Conservation (phyloP, 768 basidiomycete species). For the Pulveroboletus ravenelii region DNA sequence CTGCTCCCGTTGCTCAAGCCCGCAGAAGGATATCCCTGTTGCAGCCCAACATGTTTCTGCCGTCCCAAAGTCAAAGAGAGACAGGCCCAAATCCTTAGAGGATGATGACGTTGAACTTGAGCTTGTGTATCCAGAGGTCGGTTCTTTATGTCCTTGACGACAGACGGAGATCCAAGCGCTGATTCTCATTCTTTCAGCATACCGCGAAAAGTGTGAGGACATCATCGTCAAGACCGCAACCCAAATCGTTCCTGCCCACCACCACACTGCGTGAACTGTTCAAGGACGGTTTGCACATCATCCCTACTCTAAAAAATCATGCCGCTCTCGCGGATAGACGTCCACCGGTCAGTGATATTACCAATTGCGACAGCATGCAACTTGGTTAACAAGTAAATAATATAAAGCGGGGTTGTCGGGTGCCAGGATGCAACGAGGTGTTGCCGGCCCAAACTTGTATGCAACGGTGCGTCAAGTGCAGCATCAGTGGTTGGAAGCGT, state of each 20-base stretch:
- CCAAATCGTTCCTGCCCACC: background rate
- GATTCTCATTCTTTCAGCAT: slow-evolving; percentile 8
- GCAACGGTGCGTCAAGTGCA: slow-evolving; percentile 19
- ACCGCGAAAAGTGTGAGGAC: background rate
- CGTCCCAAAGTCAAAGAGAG: background rate
- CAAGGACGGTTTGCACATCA: background rate
- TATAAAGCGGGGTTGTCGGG: slow-evolving; percentile 16
- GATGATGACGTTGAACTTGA: slow-evolving; percentile 9
- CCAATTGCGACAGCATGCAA: background rate
- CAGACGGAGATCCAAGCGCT: background rate
- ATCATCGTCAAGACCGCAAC: background rate
- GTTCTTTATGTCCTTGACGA: background rate
- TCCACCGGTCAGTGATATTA: slow-evolving; percentile 4
- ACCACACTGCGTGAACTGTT: slow-evolving; percentile 1
- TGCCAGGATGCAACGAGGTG: slow-evolving; percentile 11
- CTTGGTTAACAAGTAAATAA: background rate
- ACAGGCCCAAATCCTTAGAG: background rate
- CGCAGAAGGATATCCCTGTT: slow-evolving; percentile 1
- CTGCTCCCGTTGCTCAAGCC: background rate
- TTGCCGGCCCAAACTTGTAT: slow-evolving; percentile 4
- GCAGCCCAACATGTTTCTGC: background rate
- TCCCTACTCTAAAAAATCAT: slow-evolving; percentile 1
- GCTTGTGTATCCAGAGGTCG: slow-evolving; percentile 19
- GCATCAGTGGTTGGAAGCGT: slow-evolving; percentile 17
- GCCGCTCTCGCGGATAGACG: background rate